These are phyloP conservation scores for Penicillium cosmopolitanum DNA, from an alignment of 495 filamentous ascomycete species.

Conservation along the genomic window DNA sequence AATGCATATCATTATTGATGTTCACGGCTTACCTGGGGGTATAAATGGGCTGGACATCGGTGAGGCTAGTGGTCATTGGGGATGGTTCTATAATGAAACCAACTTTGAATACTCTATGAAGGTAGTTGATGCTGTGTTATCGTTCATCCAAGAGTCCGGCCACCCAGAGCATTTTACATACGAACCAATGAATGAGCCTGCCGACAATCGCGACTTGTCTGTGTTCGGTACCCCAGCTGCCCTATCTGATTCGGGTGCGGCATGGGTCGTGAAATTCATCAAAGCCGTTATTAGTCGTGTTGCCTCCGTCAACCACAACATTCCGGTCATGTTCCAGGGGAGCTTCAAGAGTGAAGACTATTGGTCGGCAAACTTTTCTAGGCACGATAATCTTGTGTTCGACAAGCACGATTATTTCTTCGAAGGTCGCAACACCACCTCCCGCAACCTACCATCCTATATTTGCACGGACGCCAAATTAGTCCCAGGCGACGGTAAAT, in stretches of 20 bases:
- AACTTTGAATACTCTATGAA: slow-evolving; percentile 32
- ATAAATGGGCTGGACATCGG: slow-evolving; percentile 30
- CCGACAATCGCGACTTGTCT: slow-evolving; percentile 30
- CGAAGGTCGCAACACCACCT: slow-evolving; percentile 28
- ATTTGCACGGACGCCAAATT: slow-evolving; percentile 26
- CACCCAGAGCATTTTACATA: slow-evolving; percentile 32
- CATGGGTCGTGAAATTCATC: slow-evolving; percentile 34
- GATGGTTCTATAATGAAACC: slow-evolving; percentile 33
- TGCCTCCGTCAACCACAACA: slow-evolving; percentile 17
- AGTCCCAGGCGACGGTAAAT: slow-evolving; percentile 29
- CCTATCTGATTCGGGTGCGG: slow-evolving; percentile 28
- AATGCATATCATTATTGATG: slow-evolving; percentile 35
- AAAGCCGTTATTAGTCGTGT: slow-evolving; percentile 28
- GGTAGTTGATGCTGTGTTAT: slow-evolving; percentile 29
- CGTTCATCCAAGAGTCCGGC: slow-evolving; percentile 30
- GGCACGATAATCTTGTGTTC: slow-evolving; percentile 32
- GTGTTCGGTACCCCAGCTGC: slow-evolving; percentile 36
- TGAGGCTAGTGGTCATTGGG: slow-evolving; percentile 29
- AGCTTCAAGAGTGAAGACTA: slow-evolving; percentile 32
- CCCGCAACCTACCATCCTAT: slow-evolving; percentile 25
- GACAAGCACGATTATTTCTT: slow-evolving; percentile 39
- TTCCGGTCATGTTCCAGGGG: slow-evolving; percentile 37
- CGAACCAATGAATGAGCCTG: slow-evolving; percentile 37
- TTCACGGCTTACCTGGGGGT: slow-evolving; percentile 33
- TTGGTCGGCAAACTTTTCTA: slow-evolving; percentile 28